Percentiles rank a stretch among this genome's conserved stretches.
Conservation (phyloP, 257 asterid genomes). For the Eustoma russellianum region DNA sequence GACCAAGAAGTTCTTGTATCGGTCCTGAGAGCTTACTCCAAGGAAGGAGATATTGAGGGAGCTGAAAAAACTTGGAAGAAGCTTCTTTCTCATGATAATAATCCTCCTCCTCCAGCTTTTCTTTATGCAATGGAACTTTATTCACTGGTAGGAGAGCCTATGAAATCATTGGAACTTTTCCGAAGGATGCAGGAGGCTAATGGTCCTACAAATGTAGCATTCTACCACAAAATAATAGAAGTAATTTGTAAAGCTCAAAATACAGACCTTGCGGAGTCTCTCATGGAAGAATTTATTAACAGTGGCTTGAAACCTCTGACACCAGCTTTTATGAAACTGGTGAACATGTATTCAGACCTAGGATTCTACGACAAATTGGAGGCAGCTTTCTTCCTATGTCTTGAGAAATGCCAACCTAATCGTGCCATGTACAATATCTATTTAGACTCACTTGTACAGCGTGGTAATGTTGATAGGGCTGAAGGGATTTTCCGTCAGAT, state of each 20-base stretch:
- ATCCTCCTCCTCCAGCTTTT: constrained; percentile 61
- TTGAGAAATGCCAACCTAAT: constrained; percentile 53
- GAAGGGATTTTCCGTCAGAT: constrained; percentile 63
- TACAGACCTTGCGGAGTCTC: constrained; percentile 53
- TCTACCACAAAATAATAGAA: constrained; percentile 68
- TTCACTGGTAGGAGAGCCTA: constrained; percentile 46
- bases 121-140: constrained; percentile 70
- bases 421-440: constrained; percentile 38
- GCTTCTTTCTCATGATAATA: constrained; percentile 31
- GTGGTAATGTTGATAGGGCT: constrained; percentile 46
- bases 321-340: constrained; percentile 57
- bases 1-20: constrained; percentile 55
- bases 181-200: constrained; percentile 42
- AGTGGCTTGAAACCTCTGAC: constrained; percentile 64
- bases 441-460: constrained; percentile 62
- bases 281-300: constrained; percentile 53
- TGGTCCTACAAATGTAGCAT: constrained; percentile 29
- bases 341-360: constrained; percentile 42
- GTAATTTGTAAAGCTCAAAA: constrained; percentile 50
- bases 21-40: constrained; percentile 71
- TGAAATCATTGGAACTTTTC: constrained; percentile 54
- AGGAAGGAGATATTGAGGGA: constrained; percentile 62
- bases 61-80: constrained; percentile 62
- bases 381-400: constrained; percentile 50
- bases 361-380: constrained; percentile 52